A percentile compares a stretch with the other conserved stretches of the same genome.
Evolutionary conservation across 2,329 filamentous ascomycete species (phyloP).

Genomic region (Stagonosporopsis cucurbitacearum): DNA sequence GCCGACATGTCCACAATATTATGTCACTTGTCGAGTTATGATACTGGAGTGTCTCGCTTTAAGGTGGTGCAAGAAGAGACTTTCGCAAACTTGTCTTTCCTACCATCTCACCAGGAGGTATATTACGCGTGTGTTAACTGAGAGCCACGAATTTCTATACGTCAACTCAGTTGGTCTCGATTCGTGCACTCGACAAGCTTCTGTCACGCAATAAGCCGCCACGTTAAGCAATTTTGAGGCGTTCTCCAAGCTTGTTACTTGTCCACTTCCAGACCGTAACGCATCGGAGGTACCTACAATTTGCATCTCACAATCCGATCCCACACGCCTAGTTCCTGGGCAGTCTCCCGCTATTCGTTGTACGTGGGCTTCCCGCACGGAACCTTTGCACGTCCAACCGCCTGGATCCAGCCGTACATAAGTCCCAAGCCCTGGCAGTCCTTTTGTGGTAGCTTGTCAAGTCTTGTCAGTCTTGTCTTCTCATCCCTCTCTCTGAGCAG

Average conservation of each 20-base stretch:
- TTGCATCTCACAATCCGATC: conserved; percentile 6
- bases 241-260: conserved; percentile 25
- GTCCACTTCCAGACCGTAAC: conserved; percentile 19
- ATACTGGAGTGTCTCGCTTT: conserved; percentile 11
- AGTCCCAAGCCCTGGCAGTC: conserved; percentile 33
- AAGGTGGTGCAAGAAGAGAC: conserved; percentile 1
- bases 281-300: conserved; percentile 6
- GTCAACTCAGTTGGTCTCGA: conserved; percentile 4
- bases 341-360: conserved; percentile 14
- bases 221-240: conserved; percentile 34
- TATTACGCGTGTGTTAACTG: conserved; percentile 6
- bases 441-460: conserved; percentile 35
- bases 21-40: conserved; percentile 33
- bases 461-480: conserved; percentile 27
- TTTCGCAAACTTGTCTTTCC: conserved; percentile 1
- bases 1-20: conserved; percentile 26
- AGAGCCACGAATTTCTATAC: conserved; percentile 2
- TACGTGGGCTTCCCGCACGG: conserved; percentile 15
- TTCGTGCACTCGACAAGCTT: conserved; percentile 6
- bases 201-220: conserved; percentile 37
- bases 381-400: conserved; percentile 19
- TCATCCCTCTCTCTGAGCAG: conserved; percentile 2
- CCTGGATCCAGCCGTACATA: conserved; percentile 31
- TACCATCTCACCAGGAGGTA: conserved; percentile 8
- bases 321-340: conserved; percentile 5